Evolutionary conservation across 2,329 filamentous ascomycete species (phyloP), one percentile per base, ranked within the genome.

Genomic region (Periglandula ipomoeae): DNA sequence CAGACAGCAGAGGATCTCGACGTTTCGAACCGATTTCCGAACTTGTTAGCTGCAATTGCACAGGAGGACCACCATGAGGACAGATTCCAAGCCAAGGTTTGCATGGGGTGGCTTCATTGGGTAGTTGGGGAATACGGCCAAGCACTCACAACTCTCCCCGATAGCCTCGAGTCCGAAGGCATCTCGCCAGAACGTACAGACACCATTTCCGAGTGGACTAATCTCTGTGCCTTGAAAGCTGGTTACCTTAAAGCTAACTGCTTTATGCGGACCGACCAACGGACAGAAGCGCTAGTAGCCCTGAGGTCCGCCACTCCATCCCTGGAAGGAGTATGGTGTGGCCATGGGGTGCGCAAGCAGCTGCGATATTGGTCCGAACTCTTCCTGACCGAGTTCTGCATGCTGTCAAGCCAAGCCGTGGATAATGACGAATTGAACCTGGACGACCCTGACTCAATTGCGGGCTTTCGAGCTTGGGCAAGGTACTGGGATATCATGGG

Each of bases 71-170:
- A 73, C 54, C 63, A 66, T 11, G 76, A 84, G 61, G 81, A 85
- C 56, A 72, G 68, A 47, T 84, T 91, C 56, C 89, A 95, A 66
- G 90, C 89, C 27, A 83, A 81, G 52, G 82, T 93, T 46, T 93
- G 88, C 64, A 66, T 91, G 40, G 89, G 84, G 48, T 94, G 89
- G 86, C 73, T 95, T 58, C 82, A 94, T 61, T 95, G 87, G 81
- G 79, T 82, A 8, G 67, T 85, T 47, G 82, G 80, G 30, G 85
- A 94, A 56, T 85, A 85, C 54, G 71, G 70, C 1, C 64, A 79
- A 38, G 83, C 84, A 34, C 66, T 78, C 38, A 69, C 70, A 32
- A 76, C 72, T 49, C 70, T 95, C 13, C 87, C 87, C 4, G 73
- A 72, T 50, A 77, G 80, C 54, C 72, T 87, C 45, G 75, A 76